Base-by-base conservation (phyloP, 2,329 filamentous ascomycete species). In the Nothophoma quercina region DNA sequence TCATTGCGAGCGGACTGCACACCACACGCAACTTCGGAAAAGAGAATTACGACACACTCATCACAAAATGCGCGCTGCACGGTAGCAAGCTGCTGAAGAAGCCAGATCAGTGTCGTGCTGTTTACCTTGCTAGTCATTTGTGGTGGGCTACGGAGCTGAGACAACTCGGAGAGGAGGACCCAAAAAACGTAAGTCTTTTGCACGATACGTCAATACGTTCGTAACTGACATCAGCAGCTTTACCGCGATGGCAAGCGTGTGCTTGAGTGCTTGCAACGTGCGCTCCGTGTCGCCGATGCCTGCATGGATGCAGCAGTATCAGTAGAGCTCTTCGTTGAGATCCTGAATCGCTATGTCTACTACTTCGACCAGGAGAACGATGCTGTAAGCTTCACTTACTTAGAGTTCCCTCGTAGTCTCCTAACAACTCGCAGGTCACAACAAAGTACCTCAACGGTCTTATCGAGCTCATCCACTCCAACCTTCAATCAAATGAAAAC, bases 341-440 rank as follows among this genome's bases (percentile, higher is more conserved):
- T 99, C 59, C 80, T 99, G 49, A 97, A 99, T 75, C 87, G 95
- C 75, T 99, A 99, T 73, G 93, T 98, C 45, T 99, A 99, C 76
- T 99, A 98, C 79, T 99, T 97, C 78, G 95, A 99, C 75, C 93
- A 99, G 75, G 91, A 96, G 72, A 99, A 99, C 76, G 95, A 99
- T 78, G 93, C 93, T 62, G 95, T 85, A 75, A 77, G 82, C 75
- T 12, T 12, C 12, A 13, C 19, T 16, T 10, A 2, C 13, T 2
- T 19, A 5, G 21, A 13, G 28, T 2, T n/a, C n/a, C n/a, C n/a
- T n/a, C n/a, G 5, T 8, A 9, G 7, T 7, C 15, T 7, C 28
- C 40, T 60, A 32, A 69, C 33, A 15, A n/a, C 28, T n/a, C 47
- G 33, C 45, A 86, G 83, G 83, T 99, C 30, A 99, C 95, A 5